Evolutionary conservation across 2,329 filamentous ascomycete species (phyloP), one percentile per base, ranked within the genome.

Genomic region (Aspergillus sp.): DNA sequence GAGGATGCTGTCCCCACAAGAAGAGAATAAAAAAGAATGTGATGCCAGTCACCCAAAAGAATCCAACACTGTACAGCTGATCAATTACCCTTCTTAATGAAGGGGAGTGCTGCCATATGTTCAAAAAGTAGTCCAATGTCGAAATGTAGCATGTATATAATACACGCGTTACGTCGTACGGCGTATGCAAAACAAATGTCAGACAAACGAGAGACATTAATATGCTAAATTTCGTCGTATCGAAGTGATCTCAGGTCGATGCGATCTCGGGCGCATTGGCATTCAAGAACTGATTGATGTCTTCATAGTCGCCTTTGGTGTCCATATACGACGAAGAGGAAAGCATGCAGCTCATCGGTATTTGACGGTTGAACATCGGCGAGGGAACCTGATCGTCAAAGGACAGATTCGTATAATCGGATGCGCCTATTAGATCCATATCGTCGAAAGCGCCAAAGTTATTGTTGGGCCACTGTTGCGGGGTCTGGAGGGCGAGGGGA

Each of bases 261-360:
- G 73, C 73, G 30, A 77, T 76, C 64, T 77, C 75, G 39, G 71
- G 69, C 13, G 73, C 69, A 59, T 74, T 77, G 1, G 74, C 70
- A 66, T 78, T 77, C 25, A 78, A 63, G 57, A 75, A 77, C 59
- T 76, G 74, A 52, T 73, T 76, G 58, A 78, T 75, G 54, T 77
- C 75, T 19, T 78, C 75, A 55, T 74, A 76, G 54, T 75, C 74
- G 44, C 56, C 69, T 54, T 71, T 72, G 23, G 70, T 66, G 41
- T 75, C 72, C 50, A 74, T 62, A 59, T 68, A 70, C 39, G 69
- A 65, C 13, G 69, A 66, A 11, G 62, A 64, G 30, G 70, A 66
- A 8, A 70, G 60, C 44, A 77, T 64, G 61, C 75, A 77, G 5
- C 70, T 73, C 64, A 77, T 68, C 5, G 73, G 67, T 36, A 75